Evolutionary conservation across 2,329 filamentous ascomycete species (phyloP), one percentile per base, ranked within the genome.

Genomic region (Sclerotinia glacialis): DNA sequence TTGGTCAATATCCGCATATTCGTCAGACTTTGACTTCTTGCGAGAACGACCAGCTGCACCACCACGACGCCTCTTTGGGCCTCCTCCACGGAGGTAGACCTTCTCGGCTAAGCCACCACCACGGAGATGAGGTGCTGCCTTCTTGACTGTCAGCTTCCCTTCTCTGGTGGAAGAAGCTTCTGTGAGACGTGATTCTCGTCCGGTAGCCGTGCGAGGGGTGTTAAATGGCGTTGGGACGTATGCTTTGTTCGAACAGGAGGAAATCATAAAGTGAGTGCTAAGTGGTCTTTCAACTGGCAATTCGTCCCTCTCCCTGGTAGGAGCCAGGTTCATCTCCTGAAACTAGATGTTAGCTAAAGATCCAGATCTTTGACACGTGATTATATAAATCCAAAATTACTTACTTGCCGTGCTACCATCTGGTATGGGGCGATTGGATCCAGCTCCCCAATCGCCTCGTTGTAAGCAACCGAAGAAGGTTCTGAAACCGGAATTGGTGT

Each of bases 11-110:
- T 67, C 62, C 31, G 65, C 55, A 34, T 42, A 66, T 18, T 53
- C 55, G 40, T 66, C 46, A 46, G 44, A 12, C 53, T 60, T 67
- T 28, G 52, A 28, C 63, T 61, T 65, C 63, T 66, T 65, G n/a
- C 52, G 42, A 40, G 26, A 28, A 44, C 42, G 21, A 23, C 34
- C 46, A 34, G n/a, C 47, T 42, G 11, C 21, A 47, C 21, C 49
- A 46, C 62, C 55, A 47, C 63, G 46, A 31, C 55, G 28, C 34
- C 23, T 59, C 49, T 67, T 67, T 37, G 46, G 40, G 16, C 66
- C 63, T 3, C 62, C 55, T 47, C 63, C 62, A 50, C 62, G 46
- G 5, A 61, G 55, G 34, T 37, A 11, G 18, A 40, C 46, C 26
- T 44, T 61, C 26, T 52, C 34, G 11, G 12, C 28, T 23, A 28